Evolutionary conservation across 345 rosid genomes (phyloP).

Genomic region (Eucalyptus pauciflora): DNA sequence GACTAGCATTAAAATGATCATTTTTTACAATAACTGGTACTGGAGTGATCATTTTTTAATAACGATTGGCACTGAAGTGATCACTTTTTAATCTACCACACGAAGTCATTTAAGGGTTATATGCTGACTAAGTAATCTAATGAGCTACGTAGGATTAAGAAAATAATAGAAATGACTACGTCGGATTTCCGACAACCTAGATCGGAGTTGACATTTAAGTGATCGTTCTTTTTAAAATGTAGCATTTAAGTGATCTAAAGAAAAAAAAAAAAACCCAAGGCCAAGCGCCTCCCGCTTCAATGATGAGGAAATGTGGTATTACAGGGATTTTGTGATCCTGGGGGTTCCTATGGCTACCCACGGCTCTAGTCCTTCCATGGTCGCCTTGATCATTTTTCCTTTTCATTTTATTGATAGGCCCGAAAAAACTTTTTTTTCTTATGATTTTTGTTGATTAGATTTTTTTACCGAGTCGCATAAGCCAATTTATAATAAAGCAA

Average conservation of each 20-base stretch:
- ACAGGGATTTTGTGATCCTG: rapidly evolving
- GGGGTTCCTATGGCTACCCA: neutral
- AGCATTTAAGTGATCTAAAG: too few relatives aligned
- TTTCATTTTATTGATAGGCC: neutral
- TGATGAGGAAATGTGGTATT: neutral
- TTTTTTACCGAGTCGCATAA: rapidly evolving
- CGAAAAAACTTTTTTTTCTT: too few relatives aligned
- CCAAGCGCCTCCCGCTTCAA: neutral
- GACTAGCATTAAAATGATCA: rapidly evolving
- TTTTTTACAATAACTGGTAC: rapidly evolving
- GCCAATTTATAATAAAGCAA: neutral
- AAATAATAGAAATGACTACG: too few relatives aligned
- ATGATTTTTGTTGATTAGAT: neutral
- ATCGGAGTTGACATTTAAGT: rapidly evolving
- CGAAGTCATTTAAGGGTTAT: too few relatives aligned
- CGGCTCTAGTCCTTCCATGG: neutral
- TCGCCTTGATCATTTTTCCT: neutral
- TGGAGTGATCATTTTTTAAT: too few relatives aligned
- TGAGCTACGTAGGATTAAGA: rapidly evolving
- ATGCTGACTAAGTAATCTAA: rapidly evolving
- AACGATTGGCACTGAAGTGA: rapidly evolving
- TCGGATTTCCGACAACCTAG: rapidly evolving
- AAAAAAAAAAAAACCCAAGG: neutral
- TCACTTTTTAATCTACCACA: too few relatives aligned
- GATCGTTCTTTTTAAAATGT: too few relatives aligned